Percentiles rank a stretch among this genome's conserved stretches.
Evolutionary conservation across 495 filamentous ascomycete genomes (phyloP).

Genomic region (Podospora fimiseda): DNA sequence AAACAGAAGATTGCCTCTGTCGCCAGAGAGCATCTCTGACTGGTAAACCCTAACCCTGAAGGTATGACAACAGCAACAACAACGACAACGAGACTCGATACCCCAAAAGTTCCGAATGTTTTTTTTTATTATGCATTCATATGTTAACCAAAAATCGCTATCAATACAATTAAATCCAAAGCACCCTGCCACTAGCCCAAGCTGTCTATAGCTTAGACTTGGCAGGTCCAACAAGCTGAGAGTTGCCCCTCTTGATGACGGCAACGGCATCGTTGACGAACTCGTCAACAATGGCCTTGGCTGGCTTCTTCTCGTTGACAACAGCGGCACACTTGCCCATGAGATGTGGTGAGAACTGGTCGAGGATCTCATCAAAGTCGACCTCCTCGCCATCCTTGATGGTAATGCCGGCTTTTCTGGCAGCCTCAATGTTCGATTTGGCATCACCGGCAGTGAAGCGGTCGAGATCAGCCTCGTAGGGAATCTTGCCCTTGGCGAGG

Average conservation of each 20-base stretch:
- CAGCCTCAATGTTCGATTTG: constrained; percentile 57
- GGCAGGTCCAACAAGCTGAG: constrained; percentile 7
- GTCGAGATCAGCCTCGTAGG: constrained; percentile 92
- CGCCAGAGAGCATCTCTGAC: no score
- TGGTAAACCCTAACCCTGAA: no score
- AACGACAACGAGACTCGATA: no score
- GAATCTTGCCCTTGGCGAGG: constrained; percentile 79
- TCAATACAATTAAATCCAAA: not conserved
- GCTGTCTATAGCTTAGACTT: constrained; percentile 9
- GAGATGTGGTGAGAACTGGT: constrained; percentile 83
- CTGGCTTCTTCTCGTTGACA: constrained; percentile 84
- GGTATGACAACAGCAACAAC: no score
- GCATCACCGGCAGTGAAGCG: constrained; percentile 51
- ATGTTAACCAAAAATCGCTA: no score
- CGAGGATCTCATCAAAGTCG: constrained; percentile 66
- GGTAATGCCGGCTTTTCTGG: constrained; percentile 72
- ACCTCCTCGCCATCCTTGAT: constrained; percentile 54
- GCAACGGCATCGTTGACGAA: constrained; percentile 74
- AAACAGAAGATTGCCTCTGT: no score
- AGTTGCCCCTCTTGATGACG: constrained; percentile 21
- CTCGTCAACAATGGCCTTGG: constrained; percentile 92
- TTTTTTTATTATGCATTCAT: no score
- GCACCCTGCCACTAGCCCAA: constrained; percentile 9
- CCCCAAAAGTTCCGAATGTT: no score
- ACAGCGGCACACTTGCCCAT: constrained; percentile 97